Percentiles rank a stretch among this genome's conserved stretches.
These are phyloP conservation scores for Lumnitzera littorea DNA, from an alignment of 345 rosid species.

Conservation along the genomic window DNA sequence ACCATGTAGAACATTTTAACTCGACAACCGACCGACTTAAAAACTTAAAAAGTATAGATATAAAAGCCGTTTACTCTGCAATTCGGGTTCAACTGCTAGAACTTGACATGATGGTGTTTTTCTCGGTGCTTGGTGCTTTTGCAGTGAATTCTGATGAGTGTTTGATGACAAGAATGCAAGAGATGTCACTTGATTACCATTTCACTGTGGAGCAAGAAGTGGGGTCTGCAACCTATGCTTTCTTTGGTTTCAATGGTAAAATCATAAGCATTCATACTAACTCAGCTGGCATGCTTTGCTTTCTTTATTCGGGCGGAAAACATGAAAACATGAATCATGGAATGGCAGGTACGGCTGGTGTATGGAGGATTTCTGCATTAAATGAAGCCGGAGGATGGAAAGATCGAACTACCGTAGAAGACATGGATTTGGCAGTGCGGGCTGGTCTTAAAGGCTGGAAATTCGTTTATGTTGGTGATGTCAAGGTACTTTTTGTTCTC, in stretches of 20 bases:
- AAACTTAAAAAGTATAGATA: too few relatives aligned
- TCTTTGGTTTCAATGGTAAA: constrained; percentile 70
- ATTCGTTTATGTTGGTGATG: constrained; percentile 49
- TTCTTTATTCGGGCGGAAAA: not conserved
- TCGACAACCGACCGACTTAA: too few relatives aligned
- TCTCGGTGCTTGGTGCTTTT: not conserved
- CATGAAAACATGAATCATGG: too few relatives aligned
- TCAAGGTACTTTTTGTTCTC: constrained; percentile 28
- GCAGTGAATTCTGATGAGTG: constrained; percentile 65
- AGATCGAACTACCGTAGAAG: constrained; percentile 86
- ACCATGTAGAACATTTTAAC: too few relatives aligned
- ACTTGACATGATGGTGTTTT: not conserved
- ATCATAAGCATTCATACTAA: not conserved
- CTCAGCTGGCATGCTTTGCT: not conserved
- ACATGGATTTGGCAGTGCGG: constrained; percentile 89
- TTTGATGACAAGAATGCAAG: constrained; percentile 74
- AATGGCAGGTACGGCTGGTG: constrained; percentile 79
- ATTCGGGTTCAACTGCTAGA: too few relatives aligned
- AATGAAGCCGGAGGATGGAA: constrained; percentile 90
- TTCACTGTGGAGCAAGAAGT: constrained; percentile 45
- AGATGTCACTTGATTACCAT: constrained; percentile 59
- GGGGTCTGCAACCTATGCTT: constrained; percentile 55
- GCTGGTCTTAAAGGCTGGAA: constrained; percentile 82
- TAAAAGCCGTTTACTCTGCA: too few relatives aligned
- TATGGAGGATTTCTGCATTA: constrained; percentile 80